A percentile compares a stretch with the other conserved stretches of the same genome.
phyloP scores from a whole-genome alignment of 164 flowering plant genomes.

The Santalum album region DNA sequence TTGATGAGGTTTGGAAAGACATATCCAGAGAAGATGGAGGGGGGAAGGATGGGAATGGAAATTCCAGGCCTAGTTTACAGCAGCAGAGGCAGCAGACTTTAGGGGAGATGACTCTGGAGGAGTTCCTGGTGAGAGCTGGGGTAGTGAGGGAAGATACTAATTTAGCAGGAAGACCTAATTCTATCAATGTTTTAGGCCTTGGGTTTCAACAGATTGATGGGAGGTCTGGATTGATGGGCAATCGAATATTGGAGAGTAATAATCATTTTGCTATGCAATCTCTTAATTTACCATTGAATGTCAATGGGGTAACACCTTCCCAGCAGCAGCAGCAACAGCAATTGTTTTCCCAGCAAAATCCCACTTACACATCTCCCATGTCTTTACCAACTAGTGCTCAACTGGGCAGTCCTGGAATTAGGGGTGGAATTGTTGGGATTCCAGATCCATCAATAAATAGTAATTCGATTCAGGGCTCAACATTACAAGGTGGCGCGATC shows the following conservation, averaged over 20 bases:
- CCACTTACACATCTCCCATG: slow-evolving; percentile 33
- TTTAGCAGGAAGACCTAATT: slow-evolving; percentile 13
- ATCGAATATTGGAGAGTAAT: slow-evolving; percentile 17
- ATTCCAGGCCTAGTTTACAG: slow-evolving; percentile 20
- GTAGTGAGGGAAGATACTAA: slow-evolving; percentile 63
- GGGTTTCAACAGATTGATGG: slow-evolving; percentile 26
- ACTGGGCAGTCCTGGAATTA: slow-evolving; percentile 35
- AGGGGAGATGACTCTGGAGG: slow-evolving; percentile 73
- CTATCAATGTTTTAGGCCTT: slow-evolving; percentile 25
- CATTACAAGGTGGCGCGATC: slow-evolving; percentile 34
- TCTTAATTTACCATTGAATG: slow-evolving; percentile 40
- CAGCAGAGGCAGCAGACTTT: slow-evolving; percentile 54
- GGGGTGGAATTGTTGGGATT: slow-evolving; percentile 43
- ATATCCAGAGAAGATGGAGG: slow-evolving; percentile 26
- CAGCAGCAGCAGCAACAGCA: slow-evolving; percentile 21
- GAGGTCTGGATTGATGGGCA: slow-evolving; percentile 25
- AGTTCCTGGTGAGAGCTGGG: slow-evolving; percentile 69
- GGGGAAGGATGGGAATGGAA: slow-evolving; percentile 14
- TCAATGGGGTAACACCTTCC: slow-evolving; percentile 39
- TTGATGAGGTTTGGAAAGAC: slow-evolving; percentile 70
- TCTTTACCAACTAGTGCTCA: slow-evolving; percentile 26
- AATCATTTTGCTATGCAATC: slow-evolving; percentile 28
- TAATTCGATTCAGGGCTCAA: slow-evolving; percentile 11
- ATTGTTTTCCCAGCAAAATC: slow-evolving; percentile 30
- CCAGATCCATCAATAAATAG: slow-evolving; percentile 30